phyloP scores from a whole-genome alignment of 1,284 basidiomycete species.

The Leccinum griseonigrum region DNA sequence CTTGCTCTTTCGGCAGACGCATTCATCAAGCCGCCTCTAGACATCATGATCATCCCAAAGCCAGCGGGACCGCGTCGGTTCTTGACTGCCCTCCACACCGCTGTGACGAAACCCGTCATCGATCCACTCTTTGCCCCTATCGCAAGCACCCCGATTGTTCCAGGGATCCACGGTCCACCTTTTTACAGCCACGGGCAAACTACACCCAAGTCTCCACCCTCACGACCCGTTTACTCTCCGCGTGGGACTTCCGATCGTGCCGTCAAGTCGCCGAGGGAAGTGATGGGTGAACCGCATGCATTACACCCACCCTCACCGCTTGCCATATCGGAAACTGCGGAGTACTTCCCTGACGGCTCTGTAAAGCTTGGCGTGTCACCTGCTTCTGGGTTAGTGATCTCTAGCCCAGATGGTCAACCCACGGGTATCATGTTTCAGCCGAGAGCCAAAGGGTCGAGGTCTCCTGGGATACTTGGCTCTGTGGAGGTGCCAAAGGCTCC shows the following conservation, averaged over 20 bases:
- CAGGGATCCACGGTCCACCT: constrained; percentile 44
- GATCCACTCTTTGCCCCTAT: constrained; percentile 92
- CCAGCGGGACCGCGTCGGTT: constrained; percentile 91
- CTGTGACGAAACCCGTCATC: constrained; percentile 77
- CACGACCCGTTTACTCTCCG: constrained; percentile 44
- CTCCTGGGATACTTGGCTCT: constrained; percentile 11
- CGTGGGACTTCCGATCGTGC: constrained; percentile 62
- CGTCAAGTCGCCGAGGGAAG: constrained; percentile 50
- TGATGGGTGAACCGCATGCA: constrained; percentile 36
- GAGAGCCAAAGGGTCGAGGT: constrained; percentile 40
- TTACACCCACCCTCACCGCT: constrained; percentile 68
- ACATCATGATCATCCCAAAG: constrained; percentile 93
- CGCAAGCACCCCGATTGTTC: constrained; percentile 84
- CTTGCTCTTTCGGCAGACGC: constrained; percentile 44
- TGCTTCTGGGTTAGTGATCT: constrained; percentile 86
- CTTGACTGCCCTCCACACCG: constrained; percentile 86
- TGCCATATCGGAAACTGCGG: constrained; percentile 72
- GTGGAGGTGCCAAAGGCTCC: constrained; percentile 37
- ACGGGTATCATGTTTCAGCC: constrained; percentile 97
- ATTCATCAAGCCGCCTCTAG: constrained; percentile 50
- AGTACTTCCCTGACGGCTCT: constrained; percentile 82
- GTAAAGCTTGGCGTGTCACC: constrained; percentile 73
- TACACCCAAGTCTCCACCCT: constrained; percentile 41
- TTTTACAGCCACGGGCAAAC: constrained; percentile 41
- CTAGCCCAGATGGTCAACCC: constrained; percentile 89